Percentiles rank a stretch among this genome's conserved stretches.
These are phyloP conservation scores for Aspergillus tamarii DNA, from an alignment of 2,329 filamentous ascomycete genomes.

Conservation along the genomic window DNA sequence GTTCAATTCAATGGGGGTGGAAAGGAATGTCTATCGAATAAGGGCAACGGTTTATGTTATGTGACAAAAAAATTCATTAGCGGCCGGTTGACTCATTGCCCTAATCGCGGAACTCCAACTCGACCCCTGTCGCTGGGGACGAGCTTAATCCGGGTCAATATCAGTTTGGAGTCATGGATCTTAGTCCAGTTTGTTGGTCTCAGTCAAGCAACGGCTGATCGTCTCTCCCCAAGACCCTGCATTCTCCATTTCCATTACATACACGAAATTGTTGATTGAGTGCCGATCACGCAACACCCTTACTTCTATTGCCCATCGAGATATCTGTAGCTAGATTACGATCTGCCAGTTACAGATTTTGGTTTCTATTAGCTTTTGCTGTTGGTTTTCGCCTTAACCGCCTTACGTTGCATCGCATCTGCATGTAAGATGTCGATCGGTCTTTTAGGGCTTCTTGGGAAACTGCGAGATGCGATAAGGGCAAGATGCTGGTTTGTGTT, in stretches of 20 bases:
- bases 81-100: not conserved
- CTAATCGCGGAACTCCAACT: not conserved
- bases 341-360: not conserved
- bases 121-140: not conserved
- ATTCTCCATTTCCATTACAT: not conserved
- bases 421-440: not conserved
- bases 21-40: not conserved
- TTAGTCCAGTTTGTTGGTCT: too few relatives aligned
- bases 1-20: not conserved
- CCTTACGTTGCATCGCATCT: not conserved
- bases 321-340: not conserved
- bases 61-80: not conserved
- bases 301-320: not conserved
- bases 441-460: not conserved
- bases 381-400: not conserved
- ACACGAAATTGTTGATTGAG: not conserved
- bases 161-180: not conserved
- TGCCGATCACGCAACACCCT: not conserved
- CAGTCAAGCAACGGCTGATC: not conserved
- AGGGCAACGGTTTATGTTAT: not conserved
- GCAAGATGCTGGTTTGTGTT: not conserved
- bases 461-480: not conserved
- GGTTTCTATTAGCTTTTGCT: fast-evolving
- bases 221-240: not conserved
- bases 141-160: not conserved